Conservation (phyloP, 192 early-diverging fungal genomes). For the Dispira simplex region DNA sequence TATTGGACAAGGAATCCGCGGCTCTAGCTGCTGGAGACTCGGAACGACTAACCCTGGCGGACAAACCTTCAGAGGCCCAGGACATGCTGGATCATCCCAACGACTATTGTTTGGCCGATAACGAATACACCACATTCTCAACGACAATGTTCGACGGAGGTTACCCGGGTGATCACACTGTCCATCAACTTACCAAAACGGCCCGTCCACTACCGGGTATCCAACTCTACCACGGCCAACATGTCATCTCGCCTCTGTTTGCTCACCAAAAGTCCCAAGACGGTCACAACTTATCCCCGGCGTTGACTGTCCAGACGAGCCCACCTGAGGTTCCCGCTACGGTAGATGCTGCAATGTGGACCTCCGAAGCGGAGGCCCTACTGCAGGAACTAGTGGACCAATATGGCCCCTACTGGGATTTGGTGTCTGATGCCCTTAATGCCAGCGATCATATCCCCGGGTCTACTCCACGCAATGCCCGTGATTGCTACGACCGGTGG, state of each 20-base stretch:
- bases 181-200: background rate
- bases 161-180: conserved; percentile 5
- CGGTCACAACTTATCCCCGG: background rate
- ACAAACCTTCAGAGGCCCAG: background rate
- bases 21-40: background rate
- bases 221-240: background rate
- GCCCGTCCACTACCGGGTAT: background rate
- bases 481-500: conserved; percentile 10
- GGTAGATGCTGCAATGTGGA: conserved; percentile 21
- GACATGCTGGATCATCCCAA: conserved; percentile 1
- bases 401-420: conserved; percentile 47
- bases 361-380: conserved; percentile 35
- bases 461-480: conserved; percentile 1
- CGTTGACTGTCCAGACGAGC: background rate
- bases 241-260: background rate
- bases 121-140: background rate
- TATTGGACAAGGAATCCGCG: background rate
- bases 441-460: conserved; percentile 12
- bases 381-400: conserved; percentile 34
- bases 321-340: background rate
- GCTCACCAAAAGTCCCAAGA: too few relatives aligned
- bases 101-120: background rate
- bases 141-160: conserved; percentile 3
- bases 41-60: background rate
- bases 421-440: conserved; percentile 45